phyloP scores from a whole-genome alignment of 2,329 filamentous ascomycete genomes.

The Fusarium sp. region DNA sequence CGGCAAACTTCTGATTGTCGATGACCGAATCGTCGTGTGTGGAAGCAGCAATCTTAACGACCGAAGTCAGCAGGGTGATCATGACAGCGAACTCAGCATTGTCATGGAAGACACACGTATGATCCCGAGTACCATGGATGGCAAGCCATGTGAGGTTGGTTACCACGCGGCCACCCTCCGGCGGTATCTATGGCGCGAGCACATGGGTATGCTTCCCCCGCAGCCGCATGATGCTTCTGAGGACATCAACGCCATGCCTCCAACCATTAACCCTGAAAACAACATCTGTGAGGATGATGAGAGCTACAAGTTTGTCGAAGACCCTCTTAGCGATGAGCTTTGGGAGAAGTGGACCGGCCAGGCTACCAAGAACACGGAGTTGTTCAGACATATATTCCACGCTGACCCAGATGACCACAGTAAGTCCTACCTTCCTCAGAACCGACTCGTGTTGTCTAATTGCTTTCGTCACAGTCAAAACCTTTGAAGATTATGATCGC shows the following conservation, averaged over 20 bases:
- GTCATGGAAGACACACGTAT: conserved; percentile 86
- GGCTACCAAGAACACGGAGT: conserved; percentile 77
- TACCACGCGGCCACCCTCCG: conserved; percentile 85
- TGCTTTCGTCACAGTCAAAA: conserved; percentile 70
- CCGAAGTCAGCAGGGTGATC: conserved; percentile 85
- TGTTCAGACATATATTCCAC: conserved; percentile 86
- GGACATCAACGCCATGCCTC: conserved; percentile 81
- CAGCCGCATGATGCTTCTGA: conserved; percentile 76
- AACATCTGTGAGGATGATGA: conserved; percentile 71
- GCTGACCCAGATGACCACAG: conserved; percentile 89
- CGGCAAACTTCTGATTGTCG: conserved; percentile 88
- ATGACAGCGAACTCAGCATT: conserved; percentile 91
- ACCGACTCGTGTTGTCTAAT: conserved; percentile 20
- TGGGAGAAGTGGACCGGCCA: conserved; percentile 76
- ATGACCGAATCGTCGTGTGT: conserved; percentile 87
- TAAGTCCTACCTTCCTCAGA: conserved; percentile 51
- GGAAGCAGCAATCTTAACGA: conserved; percentile 94
- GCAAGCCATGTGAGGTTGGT: conserved; percentile 80
- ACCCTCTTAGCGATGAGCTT: conserved; percentile 76
- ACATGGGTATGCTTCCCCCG: conserved; percentile 82
- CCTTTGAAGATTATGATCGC: conserved; percentile 87
- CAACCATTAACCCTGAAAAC: conserved; percentile 74
- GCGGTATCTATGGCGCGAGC: conserved; percentile 89
- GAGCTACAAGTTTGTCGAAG: conserved; percentile 73
- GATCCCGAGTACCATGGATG: conserved; percentile 81